Percentiles rank a stretch among this genome's conserved stretches.
These are phyloP conservation scores for Podospora comata DNA, from an alignment of 495 filamentous ascomycete genomes.

Conservation along the genomic window DNA sequence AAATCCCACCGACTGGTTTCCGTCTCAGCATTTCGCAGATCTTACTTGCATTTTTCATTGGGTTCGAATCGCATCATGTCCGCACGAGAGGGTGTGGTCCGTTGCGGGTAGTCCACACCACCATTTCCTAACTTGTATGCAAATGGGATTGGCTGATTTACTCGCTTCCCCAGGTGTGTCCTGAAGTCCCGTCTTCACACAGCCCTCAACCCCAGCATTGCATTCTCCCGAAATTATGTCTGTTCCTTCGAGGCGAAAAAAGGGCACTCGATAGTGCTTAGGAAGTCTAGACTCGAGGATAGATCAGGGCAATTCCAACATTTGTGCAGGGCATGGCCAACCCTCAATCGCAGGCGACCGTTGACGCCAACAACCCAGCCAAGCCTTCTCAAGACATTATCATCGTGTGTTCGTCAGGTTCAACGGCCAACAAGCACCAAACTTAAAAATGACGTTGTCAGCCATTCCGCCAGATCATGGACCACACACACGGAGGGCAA, in stretches of 20 bases:
- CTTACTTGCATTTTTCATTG: slow-evolving; percentile 8
- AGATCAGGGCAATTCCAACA: not conserved
- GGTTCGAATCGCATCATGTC: slow-evolving; percentile 5
- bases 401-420: not conserved
- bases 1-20: slow-evolving; percentile 10
- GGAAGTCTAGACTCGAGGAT: not conserved
- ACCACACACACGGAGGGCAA: not conserved
- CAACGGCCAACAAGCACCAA: not conserved
- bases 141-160: slow-evolving; percentile 14
- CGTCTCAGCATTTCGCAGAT: slow-evolving; percentile 15
- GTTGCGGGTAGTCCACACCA: slow-evolving; percentile 19
- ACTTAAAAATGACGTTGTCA: not conserved
- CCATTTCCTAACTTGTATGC: not conserved
- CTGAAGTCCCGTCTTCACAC: not conserved
- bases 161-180: not conserved
- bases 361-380: not conserved
- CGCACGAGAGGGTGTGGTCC: slow-evolving; percentile 17
- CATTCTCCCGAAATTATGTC: not conserved
- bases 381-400: not conserved
- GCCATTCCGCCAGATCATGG: not conserved
- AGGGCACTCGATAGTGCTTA: not conserved
- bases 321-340: not conserved
- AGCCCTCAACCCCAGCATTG: not conserved
- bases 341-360: not conserved
- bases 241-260: not conserved